Evolutionary conservation across 352 stramenopile species (phyloP).

Genomic region (Phytophthora brassicae): DNA sequence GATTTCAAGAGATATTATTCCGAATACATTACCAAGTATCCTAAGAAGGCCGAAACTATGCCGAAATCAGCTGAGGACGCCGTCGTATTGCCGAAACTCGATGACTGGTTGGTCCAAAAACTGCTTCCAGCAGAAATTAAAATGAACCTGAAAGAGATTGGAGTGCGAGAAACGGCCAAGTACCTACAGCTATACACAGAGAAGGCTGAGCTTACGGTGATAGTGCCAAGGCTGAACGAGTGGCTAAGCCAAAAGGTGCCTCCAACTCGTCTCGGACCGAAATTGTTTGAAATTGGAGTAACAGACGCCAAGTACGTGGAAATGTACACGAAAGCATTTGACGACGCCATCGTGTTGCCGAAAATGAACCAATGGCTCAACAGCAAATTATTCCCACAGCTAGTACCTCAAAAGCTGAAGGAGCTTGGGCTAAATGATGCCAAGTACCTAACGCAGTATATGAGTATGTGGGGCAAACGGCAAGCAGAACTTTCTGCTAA

Average conservation of each 20-base stretch:
- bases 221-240: not conserved
- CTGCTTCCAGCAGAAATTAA: not conserved
- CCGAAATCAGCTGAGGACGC: slow-evolving; percentile 9
- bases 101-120: slow-evolving; percentile 4
- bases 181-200: not conserved
- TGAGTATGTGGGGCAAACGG: not conserved
- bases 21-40: slow-evolving; percentile 5
- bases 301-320: not conserved
- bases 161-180: not conserved
- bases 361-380: not conserved
- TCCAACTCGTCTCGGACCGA: not conserved
- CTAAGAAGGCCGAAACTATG: not conserved
- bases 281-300: not conserved
- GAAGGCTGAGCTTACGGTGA: not conserved
- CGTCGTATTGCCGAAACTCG: not conserved
- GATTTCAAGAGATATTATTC: slow-evolving; percentile 19
- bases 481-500: slow-evolving; percentile 1
- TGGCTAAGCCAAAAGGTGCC: not conserved
- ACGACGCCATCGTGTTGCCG: not conserved
- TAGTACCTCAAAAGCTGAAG: not conserved
- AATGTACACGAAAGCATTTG: not conserved
- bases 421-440: not conserved
- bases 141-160: not conserved
- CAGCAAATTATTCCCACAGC: not conserved
- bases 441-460: slow-evolving; percentile 2